Conservation (phyloP, 2,329 filamentous ascomycete genomes). For the Diaporthe velutina region DNA sequence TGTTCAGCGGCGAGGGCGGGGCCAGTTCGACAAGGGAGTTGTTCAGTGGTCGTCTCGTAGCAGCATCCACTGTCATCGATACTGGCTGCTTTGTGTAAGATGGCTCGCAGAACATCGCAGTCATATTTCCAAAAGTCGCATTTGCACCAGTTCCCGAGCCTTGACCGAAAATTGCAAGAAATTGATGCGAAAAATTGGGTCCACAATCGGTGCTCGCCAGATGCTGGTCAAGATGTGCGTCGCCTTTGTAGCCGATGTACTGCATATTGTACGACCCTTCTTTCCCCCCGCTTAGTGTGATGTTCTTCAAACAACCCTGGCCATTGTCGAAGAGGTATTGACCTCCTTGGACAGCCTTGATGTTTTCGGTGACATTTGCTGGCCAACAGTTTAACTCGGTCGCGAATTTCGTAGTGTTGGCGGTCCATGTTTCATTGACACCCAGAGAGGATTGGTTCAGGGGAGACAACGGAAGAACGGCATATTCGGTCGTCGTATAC, state of each 20-base stretch:
- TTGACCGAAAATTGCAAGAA: conserved; percentile 48
- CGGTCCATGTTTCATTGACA: conserved; percentile 46
- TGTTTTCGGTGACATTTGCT: conserved; percentile 41
- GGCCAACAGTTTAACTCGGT: conserved; percentile 56
- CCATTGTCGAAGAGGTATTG: conserved; percentile 52
- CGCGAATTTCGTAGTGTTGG: conserved; percentile 47
- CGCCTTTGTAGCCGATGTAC: conserved; percentile 59
- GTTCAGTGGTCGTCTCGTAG: conserved; percentile 32
- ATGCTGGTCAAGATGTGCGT: conserved; percentile 48
- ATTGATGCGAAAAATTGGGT: conserved; percentile 51
- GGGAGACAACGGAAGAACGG: conserved; percentile 57
- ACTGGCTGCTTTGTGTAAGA: conserved; percentile 61
- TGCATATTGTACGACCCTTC: conserved; percentile 47
- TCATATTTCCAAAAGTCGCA: conserved; percentile 42
- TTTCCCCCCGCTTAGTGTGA: conserved; percentile 33
- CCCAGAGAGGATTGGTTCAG: neutral
- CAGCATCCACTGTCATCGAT: conserved; percentile 51
- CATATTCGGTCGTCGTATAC: conserved; percentile 58
- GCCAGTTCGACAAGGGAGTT: conserved; percentile 32
- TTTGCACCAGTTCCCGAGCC: neutral
- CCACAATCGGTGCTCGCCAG: conserved; percentile 52
- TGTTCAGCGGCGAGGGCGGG: conserved; percentile 35
- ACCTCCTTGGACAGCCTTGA: neutral
- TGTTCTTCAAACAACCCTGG: conserved; percentile 51
- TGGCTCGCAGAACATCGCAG: conserved; percentile 57